Evolutionary conservation across 2,329 filamentous ascomycete species (phyloP).

Genomic region (Podosphaera fusca): DNA sequence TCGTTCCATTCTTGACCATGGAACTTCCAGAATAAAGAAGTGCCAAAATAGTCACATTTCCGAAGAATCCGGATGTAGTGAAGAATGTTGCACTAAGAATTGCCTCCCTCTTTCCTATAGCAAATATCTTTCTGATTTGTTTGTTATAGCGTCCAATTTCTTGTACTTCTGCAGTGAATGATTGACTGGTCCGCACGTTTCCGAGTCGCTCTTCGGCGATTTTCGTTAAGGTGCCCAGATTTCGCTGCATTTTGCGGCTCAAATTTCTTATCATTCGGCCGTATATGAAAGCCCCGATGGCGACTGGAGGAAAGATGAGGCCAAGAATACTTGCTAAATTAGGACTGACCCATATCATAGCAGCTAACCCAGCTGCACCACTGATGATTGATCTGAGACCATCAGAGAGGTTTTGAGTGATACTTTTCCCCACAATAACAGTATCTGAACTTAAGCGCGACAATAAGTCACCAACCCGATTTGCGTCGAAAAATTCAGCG

Average conservation of each 20-base stretch:
- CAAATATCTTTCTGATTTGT: constrained; percentile 80
- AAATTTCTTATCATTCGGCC: constrained; percentile 73
- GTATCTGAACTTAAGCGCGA: constrained; percentile 90
- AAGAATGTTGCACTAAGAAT: constrained; percentile 84
- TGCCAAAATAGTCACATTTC: constrained; percentile 86
- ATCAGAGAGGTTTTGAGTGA: constrained; percentile 93
- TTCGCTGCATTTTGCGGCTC: constrained; percentile 82
- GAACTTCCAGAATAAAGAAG: constrained; percentile 77
- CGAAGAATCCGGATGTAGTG: constrained; percentile 63
- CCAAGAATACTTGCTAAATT: constrained; percentile 72
- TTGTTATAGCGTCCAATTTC: constrained; percentile 81
- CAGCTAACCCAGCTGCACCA: constrained; percentile 64
- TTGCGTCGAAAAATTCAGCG: constrained; percentile 96
- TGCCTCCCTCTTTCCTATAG: constrained; percentile 67
- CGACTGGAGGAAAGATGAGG: constrained; percentile 76
- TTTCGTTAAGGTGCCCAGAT: constrained; percentile 77
- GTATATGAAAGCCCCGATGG: constrained; percentile 75
- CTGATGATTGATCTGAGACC: constrained; percentile 81
- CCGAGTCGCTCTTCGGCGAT: constrained; percentile 95
- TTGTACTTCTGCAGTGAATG: constrained; percentile 79
- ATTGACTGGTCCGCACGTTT: constrained; percentile 89
- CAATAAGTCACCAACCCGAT: constrained; percentile 86
- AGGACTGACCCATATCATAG: constrained; percentile 91
- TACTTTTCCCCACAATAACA: constrained; percentile 93
- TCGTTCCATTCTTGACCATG: constrained; percentile 66